phyloP scores from a whole-genome alignment of 169 alveolate genomes.

The Plasmodium ovale region DNA sequence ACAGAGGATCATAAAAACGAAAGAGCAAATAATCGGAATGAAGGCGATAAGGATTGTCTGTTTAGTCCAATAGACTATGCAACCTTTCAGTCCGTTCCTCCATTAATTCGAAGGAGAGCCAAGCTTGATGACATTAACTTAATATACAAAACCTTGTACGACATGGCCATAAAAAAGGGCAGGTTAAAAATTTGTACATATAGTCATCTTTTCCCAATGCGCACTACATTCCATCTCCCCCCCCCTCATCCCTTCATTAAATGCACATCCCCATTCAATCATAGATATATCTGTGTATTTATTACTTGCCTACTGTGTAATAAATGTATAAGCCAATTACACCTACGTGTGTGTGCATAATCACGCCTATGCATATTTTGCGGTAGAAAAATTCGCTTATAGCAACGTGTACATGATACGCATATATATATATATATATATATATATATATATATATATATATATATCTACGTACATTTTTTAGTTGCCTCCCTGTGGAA shows the following conservation, averaged over 20 bases:
- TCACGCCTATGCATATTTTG: too few species aligned
- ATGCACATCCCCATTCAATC: too few species aligned
- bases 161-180: constrained; percentile 80
- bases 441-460: not conserved
- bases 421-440: not conserved
- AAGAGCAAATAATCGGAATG: constrained; percentile 18
- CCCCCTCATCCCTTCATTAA: too few species aligned
- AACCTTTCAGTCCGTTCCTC: constrained; percentile 82
- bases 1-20: constrained; percentile 24
- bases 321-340: too few species aligned
- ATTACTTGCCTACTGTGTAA: too few species aligned
- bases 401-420: not conserved
- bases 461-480: not conserved
- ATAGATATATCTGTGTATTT: too few species aligned
- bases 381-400: not conserved
- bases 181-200: constrained; percentile 77
- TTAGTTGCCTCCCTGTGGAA: constrained; percentile 67
- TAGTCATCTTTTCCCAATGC: too few species aligned
- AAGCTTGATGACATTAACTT: constrained; percentile 81
- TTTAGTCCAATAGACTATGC: constrained; percentile 75
- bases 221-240: too few species aligned
- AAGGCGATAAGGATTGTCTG: not conserved
- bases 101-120: constrained; percentile 82
- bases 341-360: too few species aligned
- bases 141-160: constrained; percentile 75